A percentile compares a stretch with the other conserved stretches of the same genome.
These are phyloP conservation scores for Acacia confusa DNA, from an alignment of 306 rosid species.

Conservation along the genomic window DNA sequence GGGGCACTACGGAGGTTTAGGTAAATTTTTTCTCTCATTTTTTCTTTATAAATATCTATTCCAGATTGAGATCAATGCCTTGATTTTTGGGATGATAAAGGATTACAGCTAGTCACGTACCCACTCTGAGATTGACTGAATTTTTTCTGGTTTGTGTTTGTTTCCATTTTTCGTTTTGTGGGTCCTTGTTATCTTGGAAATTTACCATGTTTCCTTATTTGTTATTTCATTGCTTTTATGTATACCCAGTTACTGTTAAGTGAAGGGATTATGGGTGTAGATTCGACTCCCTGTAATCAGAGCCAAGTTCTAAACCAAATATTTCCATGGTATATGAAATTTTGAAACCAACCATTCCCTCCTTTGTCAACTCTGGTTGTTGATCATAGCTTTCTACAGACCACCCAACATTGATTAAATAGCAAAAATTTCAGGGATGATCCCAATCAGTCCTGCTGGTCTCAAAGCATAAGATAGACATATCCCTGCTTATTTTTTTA, in stretches of 20 bases:
- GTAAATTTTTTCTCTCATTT: constrained; percentile 26
- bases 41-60: background rate
- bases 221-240: background rate
- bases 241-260: background rate
- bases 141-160: background rate
- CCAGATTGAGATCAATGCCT: background rate
- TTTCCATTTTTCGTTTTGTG: background rate
- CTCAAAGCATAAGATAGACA: background rate
- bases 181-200: background rate
- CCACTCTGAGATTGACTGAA: background rate
- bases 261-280: background rate
- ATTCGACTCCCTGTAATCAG: background rate
- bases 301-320: background rate
- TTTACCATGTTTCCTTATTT: background rate
- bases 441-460: background rate
- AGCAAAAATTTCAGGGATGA: background rate
- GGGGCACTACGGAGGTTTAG: constrained; percentile 72
- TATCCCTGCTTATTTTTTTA: background rate
- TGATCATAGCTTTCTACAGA: background rate
- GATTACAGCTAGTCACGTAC: background rate
- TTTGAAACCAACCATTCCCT: background rate
- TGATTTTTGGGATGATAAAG: background rate
- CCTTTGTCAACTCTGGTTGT: background rate
- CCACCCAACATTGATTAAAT: background rate
- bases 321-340: background rate